Base-by-base conservation (phyloP, 139 green algal species). In the Chlamydomonas sphaeroides region DNA sequence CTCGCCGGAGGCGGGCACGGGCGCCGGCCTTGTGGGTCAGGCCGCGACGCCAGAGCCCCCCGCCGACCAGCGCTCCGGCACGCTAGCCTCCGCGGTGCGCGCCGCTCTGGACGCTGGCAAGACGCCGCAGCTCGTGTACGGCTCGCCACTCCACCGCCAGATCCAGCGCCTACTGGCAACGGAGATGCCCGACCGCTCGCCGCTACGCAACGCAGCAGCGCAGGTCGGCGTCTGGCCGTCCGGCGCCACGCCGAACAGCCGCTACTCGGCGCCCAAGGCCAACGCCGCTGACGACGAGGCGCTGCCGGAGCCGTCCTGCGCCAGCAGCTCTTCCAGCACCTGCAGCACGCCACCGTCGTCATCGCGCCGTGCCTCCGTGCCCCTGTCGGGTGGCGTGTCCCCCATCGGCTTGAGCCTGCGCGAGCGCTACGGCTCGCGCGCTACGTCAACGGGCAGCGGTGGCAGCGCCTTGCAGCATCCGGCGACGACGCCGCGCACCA, bases 81-180 rank as follows among this genome's bases (percentile, higher is more conserved):
- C 69, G 39, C 30, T 80, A 7, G 72, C 72, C 0, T 38, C 56
- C 11, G 57, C 72, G 18, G 39, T 80, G 21, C 72, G 56, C 26
- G 30, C 57, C 7, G 72, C 57, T 10, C 39, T 80, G 8, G 61
- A 28, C 0, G 30, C 61, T 38, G 59, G 38, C 2, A 56, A n/a
- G 39, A 42, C 72, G 5, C 38, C 38, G 30, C 72, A 39, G 15
- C n/a, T 80, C 25, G 41, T 61, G 1, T 80, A 80, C 39, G 74
- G 74, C 59, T 63, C 17, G 17, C 74, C 74, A 3, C 30, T 80
- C 30, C 61, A 71, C 38, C 59, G 30, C 18, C n/a, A 41, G 6
- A 80, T 80, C 33, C 74, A 80, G 39, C 74, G 74, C 5, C 39
- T 80, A 42, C 39, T 80, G n/a, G 59, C 28, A 11, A 38, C 48